These are phyloP conservation scores for Pseudonitzschia pungens DNA, from an alignment of 108 stramenopile species.

Conservation along the genomic window DNA sequence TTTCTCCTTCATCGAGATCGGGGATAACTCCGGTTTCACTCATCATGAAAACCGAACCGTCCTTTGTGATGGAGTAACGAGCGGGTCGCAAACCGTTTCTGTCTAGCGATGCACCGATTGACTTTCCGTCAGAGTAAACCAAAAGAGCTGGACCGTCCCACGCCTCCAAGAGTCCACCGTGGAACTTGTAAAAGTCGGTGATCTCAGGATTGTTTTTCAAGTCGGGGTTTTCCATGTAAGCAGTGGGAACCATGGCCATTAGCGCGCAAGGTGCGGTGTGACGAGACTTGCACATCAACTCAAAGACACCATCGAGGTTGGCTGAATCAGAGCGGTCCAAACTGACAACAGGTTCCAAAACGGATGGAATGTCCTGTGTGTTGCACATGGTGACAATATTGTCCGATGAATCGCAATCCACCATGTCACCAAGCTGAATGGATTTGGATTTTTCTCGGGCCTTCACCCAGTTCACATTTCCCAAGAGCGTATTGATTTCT, in stretches of 20 bases:
- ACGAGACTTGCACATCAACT: constrained; percentile 91
- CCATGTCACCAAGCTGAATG: constrained; percentile 54
- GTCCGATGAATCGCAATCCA: constrained; percentile 73
- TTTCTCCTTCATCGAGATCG: constrained; percentile 72
- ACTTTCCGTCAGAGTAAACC: constrained; percentile 93
- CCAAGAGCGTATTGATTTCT: constrained; percentile 94
- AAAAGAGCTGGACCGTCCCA: constrained; percentile 98
- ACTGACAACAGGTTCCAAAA: constrained; percentile 86
- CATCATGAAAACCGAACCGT: constrained; percentile 94
- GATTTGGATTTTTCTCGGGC: constrained; percentile 84
- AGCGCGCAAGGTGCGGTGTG: constrained; percentile 90
- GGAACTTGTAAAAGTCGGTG: constrained; percentile 97
- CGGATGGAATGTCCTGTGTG: constrained; percentile 80
- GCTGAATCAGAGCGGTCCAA: constrained; percentile 89
- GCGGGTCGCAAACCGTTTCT: constrained; percentile 93
- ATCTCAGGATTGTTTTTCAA: constrained; percentile 85
- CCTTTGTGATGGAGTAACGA: constrained; percentile 88
- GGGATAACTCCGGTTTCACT: constrained; percentile 95
- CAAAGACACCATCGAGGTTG: constrained; percentile 93
- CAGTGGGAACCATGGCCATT: constrained; percentile 90
- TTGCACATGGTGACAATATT: constrained; percentile 86
- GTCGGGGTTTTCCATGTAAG: constrained; percentile 87
- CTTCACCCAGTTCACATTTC: constrained; percentile 97
- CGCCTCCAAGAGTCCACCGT: constrained; percentile 93
- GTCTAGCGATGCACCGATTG: constrained; percentile 89